Conservation (phyloP, 164 flowering plant species). For the Stephania japonica region DNA sequence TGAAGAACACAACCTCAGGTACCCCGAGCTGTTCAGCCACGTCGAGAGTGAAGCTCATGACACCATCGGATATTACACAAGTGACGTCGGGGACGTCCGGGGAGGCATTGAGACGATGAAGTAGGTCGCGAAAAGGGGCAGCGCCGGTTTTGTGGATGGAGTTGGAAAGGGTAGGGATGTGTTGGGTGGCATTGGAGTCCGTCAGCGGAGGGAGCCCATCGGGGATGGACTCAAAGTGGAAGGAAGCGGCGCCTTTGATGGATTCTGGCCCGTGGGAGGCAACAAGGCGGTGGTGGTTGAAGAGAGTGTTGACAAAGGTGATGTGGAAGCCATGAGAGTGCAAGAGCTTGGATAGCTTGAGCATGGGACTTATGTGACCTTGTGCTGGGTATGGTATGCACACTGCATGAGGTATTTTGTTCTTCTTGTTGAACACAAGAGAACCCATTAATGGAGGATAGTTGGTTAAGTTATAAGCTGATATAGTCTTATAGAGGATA, state of each 20-base stretch:
- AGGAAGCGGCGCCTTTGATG: conserved; percentile 27
- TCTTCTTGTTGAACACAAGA: not conserved
- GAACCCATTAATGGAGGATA: not conserved
- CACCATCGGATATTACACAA: conserved; percentile 38
- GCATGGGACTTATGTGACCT: conserved; percentile 32
- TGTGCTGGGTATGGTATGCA: conserved; percentile 32
- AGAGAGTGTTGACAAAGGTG: conserved; percentile 54
- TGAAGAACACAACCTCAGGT: conserved; percentile 31
- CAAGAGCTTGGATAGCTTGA: conserved; percentile 28
- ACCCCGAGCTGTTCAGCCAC: conserved; percentile 35
- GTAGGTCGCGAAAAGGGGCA: conserved; percentile 21
- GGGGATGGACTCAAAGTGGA: conserved; percentile 50
- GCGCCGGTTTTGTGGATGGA: conserved; percentile 25
- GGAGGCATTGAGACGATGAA: conserved; percentile 19
- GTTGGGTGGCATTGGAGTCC: conserved; percentile 45
- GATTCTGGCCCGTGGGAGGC: conserved; percentile 39
- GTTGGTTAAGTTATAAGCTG: no score
- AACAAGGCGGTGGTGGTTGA: conserved; percentile 44
- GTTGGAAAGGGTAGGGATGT: conserved; percentile 29
- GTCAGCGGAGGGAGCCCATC: conserved; percentile 54
- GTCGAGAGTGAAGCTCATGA: conserved; percentile 30
- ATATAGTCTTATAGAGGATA: no score
- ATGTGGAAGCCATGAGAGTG: conserved; percentile 31
- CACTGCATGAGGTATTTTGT: conserved; percentile 15
- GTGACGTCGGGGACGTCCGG: conserved; percentile 29